A percentile compares a stretch with the other conserved stretches of the same genome.
phyloP scores from a whole-genome alignment of 495 filamentous ascomycete species.

The Monascus purpureus region DNA sequence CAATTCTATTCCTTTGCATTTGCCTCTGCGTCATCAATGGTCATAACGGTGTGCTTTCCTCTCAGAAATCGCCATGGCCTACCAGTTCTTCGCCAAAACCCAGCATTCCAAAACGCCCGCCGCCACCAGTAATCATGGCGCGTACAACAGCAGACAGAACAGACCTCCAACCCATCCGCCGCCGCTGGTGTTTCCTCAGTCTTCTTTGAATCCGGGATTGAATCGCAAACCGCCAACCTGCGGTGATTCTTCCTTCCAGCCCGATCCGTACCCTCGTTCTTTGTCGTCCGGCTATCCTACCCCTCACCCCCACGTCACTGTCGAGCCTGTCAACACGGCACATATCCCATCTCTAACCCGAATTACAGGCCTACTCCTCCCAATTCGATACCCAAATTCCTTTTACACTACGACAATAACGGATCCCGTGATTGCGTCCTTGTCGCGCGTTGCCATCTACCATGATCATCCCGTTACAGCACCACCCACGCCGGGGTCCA shows the following conservation, averaged over 20 bases:
- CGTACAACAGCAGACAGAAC: constrained; percentile 4
- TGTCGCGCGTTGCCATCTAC: constrained; percentile 71
- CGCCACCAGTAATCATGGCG: constrained; percentile 9
- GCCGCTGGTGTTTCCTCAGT: constrained; percentile 8
- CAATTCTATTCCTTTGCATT: too few species aligned
- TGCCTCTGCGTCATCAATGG: too few species aligned
- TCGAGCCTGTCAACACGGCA: constrained; percentile 41
- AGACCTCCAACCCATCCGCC: constrained; percentile 22
- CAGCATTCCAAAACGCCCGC: constrained; percentile 14
- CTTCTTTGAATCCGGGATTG: constrained; percentile 8
- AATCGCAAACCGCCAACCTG: constrained; percentile 9
- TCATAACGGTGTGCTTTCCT: too few species aligned
- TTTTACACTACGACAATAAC: constrained; percentile 73
- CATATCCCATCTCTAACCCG: constrained; percentile 64
- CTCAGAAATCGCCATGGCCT: constrained; percentile 21
- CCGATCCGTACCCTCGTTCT: constrained; percentile 17
- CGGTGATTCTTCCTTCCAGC: constrained; percentile 16
- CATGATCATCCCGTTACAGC: constrained; percentile 27
- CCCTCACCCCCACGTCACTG: constrained; percentile 32
- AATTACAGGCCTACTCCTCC: constrained; percentile 72
- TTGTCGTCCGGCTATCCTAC: constrained; percentile 17
- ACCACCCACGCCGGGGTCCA: constrained; percentile 19
- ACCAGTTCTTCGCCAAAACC: constrained; percentile 28
- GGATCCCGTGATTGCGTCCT: constrained; percentile 47
- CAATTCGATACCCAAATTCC: constrained; percentile 70